Base-by-base conservation (phyloP, 768 basidiomycete genomes). In the Tulasnella sp. region DNA sequence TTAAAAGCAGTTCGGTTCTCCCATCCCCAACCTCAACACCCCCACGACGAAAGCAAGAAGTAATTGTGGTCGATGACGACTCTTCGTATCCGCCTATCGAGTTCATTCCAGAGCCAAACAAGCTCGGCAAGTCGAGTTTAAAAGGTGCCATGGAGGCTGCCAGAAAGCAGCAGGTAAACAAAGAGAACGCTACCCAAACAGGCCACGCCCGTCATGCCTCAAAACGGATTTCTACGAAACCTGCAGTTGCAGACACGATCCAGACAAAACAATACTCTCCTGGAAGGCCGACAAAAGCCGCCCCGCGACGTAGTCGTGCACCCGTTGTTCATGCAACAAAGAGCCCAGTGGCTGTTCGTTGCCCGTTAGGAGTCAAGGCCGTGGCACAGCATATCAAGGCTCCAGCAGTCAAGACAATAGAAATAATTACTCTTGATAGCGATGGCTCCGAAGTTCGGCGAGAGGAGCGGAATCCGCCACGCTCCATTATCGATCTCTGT, bases 121-220 rank as follows among this genome's bases (percentile, higher is more conserved):
- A 42, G 39, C 52, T 52, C 40, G 39, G 34, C n/a, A n/a, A 27
- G 34, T 40, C 2, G 27, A 14, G 12, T 68, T 36, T 68, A 34
- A 68, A 36, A 31, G 34, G 62, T 31, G 62, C 14, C 31, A 56
- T 34, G 71, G 62, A 74, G 82, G 73, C 92, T 92, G 92, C 86
- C 91, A 24, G 87, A 90, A 36, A 68, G 21, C 62, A 27, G 27
- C 62, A 68, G 34, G 34, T 19, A 36, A 68, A 68, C 31, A 68
- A 34, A 36, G 62, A 68, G 31, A 68, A 68, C 12, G 31, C 62
- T 5, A 68, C 34, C 10, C 62, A 68, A 3, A 68, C 2, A 68
- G 62, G 62, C 12, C 27, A 52, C 21, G n/a, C 44, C 44, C 44
- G 44, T 14, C 44, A 44, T 44, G 44, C 44, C 44, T 18, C 62